Evolutionary conservation across 805 yeast genomes (phyloP).

Genomic region (Myxozyma neglecta): DNA sequence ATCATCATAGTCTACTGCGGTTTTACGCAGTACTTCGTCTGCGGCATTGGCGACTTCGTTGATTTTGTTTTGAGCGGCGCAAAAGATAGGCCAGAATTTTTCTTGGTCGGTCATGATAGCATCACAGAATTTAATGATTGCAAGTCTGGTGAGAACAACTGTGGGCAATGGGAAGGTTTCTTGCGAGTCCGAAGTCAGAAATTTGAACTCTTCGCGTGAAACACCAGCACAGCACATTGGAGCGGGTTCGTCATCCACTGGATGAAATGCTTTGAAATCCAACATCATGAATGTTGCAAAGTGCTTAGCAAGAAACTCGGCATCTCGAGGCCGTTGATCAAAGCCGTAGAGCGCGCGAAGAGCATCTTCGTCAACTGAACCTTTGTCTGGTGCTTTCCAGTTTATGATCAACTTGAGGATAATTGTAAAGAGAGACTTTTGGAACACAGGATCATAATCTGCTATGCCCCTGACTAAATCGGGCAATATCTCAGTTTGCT

Average conservation of each 20-base stretch:
- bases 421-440: slow-evolving; percentile 63
- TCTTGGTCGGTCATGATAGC: slow-evolving; percentile 45
- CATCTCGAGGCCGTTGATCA: slow-evolving; percentile 44
- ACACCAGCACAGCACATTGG: slow-evolving; percentile 60
- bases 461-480: slow-evolving; percentile 51
- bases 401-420: slow-evolving; percentile 53
- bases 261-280: slow-evolving; percentile 44
- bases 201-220: slow-evolving; percentile 54
- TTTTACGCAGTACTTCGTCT: slow-evolving; percentile 51
- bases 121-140: slow-evolving; percentile 48
- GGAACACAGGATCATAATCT: slow-evolving; percentile 39
- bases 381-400: slow-evolving; percentile 54
- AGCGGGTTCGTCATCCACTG: slow-evolving; percentile 1
- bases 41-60: slow-evolving; percentile 59
- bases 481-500: slow-evolving; percentile 48
- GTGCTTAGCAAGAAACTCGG: slow-evolving; percentile 47
- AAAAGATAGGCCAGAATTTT: slow-evolving; percentile 52
- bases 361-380: slow-evolving; percentile 46
- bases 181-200: slow-evolving; percentile 70
- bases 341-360: slow-evolving; percentile 44
- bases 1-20: slow-evolving; percentile 55
- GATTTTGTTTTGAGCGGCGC: slow-evolving; percentile 63
- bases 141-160: slow-evolving; percentile 46
- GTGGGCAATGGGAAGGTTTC: slow-evolving; percentile 54
- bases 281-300: slow-evolving; percentile 61